Evolutionary conservation across 2,329 filamentous ascomycete species (phyloP).

Genomic region (Botrytis pseudocinerea): DNA sequence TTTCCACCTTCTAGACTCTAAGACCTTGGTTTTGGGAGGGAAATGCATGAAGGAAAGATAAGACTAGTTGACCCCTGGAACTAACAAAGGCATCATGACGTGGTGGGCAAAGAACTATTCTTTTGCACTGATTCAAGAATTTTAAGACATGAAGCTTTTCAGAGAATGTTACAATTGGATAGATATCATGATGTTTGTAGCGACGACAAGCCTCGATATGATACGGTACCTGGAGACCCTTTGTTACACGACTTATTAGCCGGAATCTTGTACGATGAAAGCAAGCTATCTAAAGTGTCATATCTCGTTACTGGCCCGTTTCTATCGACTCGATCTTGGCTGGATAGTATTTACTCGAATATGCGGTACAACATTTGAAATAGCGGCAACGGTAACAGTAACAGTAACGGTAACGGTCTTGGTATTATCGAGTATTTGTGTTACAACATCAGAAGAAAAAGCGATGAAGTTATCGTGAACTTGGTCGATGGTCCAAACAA

Average conservation of each 20-base stretch:
- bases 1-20: background rate
- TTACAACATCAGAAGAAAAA: background rate
- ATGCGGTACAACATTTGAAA: background rate
- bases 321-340: background rate
- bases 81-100: background rate
- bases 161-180: background rate
- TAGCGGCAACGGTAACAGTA: background rate
- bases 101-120: background rate
- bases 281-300: background rate
- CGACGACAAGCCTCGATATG: background rate
- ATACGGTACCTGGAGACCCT: background rate
- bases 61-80: conserved; percentile 7
- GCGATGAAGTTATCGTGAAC: background rate
- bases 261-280: background rate
- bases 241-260: background rate
- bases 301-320: background rate
- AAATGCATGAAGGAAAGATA: background rate
- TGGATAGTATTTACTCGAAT: background rate
- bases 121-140: background rate
- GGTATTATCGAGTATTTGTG: background rate
- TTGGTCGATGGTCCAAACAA: background rate
- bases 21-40: conserved; percentile 3
- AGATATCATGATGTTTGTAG: background rate
- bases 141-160: background rate
- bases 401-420: background rate